These are phyloP conservation scores for Aureobasidium uvarum DNA, from an alignment of 2,329 filamentous ascomycete genomes.

Conservation along the genomic window DNA sequence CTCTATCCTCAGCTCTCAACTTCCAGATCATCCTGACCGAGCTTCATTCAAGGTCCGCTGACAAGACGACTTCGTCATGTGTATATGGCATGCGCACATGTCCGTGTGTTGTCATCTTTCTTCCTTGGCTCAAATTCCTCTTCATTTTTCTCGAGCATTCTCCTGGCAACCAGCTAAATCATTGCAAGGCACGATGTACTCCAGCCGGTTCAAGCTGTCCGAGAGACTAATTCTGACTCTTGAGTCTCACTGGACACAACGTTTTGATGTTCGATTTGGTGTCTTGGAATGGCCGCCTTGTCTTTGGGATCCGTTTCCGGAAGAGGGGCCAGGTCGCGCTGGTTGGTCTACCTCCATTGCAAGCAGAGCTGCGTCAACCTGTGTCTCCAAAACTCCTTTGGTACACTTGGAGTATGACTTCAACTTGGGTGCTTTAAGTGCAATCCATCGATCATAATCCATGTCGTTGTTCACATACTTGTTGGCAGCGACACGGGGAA, in stretches of 20 bases:
- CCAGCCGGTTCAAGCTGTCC: too few species aligned
- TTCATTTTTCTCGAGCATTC: not conserved
- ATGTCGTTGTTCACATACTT: too few species aligned
- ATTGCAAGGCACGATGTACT: not conserved
- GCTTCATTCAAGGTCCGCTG: not conserved
- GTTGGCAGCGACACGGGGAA: too few species aligned
- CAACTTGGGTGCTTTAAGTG: too few species aligned
- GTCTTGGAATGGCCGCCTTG: not conserved
- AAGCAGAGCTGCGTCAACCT: not conserved
- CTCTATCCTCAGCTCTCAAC: too few species aligned
- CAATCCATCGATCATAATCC: too few species aligned
- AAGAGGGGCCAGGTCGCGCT: not conserved
- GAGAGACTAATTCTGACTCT: not conserved
- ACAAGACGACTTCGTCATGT: not conserved
- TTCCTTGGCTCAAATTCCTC: not conserved
- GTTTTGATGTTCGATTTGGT: not conserved
- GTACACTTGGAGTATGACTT: too few species aligned
- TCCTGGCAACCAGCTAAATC: not conserved
- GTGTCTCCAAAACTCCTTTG: not conserved
- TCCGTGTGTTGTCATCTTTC: not conserved
- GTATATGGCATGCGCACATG: too few species aligned
- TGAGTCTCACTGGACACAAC: not conserved
- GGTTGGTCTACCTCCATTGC: not conserved
- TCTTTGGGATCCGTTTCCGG: not conserved
- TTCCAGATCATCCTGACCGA: not conserved